Conservation (phyloP, 768 basidiomycete species). For the Trametes villosa region DNA sequence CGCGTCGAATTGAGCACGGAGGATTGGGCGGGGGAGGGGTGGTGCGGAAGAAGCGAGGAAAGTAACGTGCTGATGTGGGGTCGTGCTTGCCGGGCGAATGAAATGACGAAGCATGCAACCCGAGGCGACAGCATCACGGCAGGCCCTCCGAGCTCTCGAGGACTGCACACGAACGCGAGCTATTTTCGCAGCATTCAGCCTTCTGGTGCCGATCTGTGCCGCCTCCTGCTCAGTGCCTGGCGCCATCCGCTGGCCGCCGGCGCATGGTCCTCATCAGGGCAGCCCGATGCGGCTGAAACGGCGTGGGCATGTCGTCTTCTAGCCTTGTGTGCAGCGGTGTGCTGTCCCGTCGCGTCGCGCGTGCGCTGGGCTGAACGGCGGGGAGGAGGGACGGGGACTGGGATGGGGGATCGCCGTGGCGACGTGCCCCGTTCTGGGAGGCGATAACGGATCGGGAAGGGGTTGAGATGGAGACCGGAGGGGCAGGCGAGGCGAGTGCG, state of each 20-base stretch:
- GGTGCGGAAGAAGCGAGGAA: background rate
- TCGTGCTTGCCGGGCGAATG: background rate
- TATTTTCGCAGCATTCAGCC: too few species aligned
- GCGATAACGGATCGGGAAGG: conserved; percentile 15
- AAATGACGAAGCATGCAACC: background rate
- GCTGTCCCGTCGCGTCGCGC: too few species aligned
- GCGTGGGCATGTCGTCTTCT: too few species aligned
- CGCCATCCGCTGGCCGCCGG: too few species aligned
- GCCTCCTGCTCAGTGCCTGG: too few species aligned
- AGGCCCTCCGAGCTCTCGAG: too few species aligned
- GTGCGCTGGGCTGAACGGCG: background rate
- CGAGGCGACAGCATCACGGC: background rate
- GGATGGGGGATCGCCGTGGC: conserved; percentile 10
- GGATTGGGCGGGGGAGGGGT: background rate
- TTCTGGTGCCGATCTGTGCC: background rate
- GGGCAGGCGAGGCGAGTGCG: background rate
- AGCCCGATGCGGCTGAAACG: too few species aligned
- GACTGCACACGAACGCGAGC: background rate
- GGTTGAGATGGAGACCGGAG: conserved; percentile 16
- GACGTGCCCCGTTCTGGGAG: conserved; percentile 14
- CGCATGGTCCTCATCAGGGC: background rate
- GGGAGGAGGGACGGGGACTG: background rate
- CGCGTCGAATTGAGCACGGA: background rate
- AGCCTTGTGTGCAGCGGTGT: too few species aligned
- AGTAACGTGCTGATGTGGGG: background rate